These are phyloP conservation scores for Diaporthe humulicola DNA, from an alignment of 2,329 filamentous ascomycete genomes.

Conservation along the genomic window DNA sequence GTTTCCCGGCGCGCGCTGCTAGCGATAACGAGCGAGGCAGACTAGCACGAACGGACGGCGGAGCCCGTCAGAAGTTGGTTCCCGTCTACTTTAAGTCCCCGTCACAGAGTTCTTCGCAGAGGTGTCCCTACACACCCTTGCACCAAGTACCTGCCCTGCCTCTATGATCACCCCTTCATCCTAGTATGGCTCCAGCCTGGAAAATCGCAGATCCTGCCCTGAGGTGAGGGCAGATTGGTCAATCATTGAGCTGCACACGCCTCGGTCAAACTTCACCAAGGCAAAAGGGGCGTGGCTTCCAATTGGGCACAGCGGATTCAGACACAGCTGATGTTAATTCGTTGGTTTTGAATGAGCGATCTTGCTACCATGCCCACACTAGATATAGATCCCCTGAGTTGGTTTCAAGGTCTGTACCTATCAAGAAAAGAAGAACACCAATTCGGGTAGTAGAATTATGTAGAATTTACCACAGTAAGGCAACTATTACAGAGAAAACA, in stretches of 20 bases:
- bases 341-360: not conserved
- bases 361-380: not conserved
- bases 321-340: not conserved
- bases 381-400: not conserved
- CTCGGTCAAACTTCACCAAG: not conserved
- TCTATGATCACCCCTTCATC: not conserved
- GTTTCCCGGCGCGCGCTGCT: not conserved
- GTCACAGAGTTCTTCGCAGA: not conserved
- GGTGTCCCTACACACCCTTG: not conserved
- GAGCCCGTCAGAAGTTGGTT: slow-evolving; percentile 7
- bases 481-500: no score
- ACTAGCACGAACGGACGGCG: slow-evolving; percentile 27
- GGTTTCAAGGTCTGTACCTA: not conserved
- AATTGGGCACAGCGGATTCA: not conserved
- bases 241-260: not conserved
- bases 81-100: not conserved
- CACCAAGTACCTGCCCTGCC: not conserved
- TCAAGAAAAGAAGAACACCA: not conserved
- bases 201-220: not conserved
- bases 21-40: slow-evolving; percentile 4
- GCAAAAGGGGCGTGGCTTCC: not conserved
- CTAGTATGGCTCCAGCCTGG: not conserved
- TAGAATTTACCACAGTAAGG: no score
- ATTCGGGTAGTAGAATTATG: not conserved
- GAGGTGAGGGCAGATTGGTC: not conserved